Base-by-base conservation (phyloP, 202 grass and related monocot species). In the Setaria italica region DNA sequence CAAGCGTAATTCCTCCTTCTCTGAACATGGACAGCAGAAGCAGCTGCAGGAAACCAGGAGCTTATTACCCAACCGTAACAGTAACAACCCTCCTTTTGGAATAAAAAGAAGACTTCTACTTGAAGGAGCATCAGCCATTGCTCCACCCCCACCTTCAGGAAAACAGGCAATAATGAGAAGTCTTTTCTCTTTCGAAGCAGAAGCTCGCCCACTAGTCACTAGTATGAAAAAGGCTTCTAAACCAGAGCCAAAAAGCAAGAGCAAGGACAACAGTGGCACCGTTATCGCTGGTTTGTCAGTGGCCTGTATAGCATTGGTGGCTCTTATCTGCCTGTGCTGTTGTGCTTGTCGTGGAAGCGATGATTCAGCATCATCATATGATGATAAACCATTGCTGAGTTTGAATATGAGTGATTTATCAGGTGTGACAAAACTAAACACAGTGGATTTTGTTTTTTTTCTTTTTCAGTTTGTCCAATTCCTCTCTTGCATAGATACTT, bases 331-430 rank as follows among this genome's bases (percentile, higher is more conserved):
- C 62, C n/a, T 93, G 6, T 89, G 85, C 34, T 93, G 54, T 30
- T 85, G 64, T 76, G 90, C 80, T 50, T 96, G 91, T 30, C 88
- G 80, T 32, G 90, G 62, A 65, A 88, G 50, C 15, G 33, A 82
- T 32, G 60, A 72, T 58, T 41, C 66, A 60, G 59, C 57, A 9
- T 59, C 63, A 53, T 57, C 55, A 32, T 79, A 89, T 57, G 85
- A 69, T 67, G 91, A 90, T 56, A 86, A 77, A 43, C 86, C 93
- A 11, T 80, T 95, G 46, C 77, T 95, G 48, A 59, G 58, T 79
- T 68, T 88, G 62, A 63, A 63, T 78, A 75, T 87, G 58, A 88
- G 77, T 43, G 89, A 95, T 12, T 53, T 91, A 60, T 85, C 94
- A 87, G 93, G 93, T 95, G 87, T 30, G 41, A 34, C 63, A 84